Evolutionary conservation across 768 basidiomycete genomes (phyloP), one percentile per base, ranked within the genome.

Genomic region (Russula sp.): DNA sequence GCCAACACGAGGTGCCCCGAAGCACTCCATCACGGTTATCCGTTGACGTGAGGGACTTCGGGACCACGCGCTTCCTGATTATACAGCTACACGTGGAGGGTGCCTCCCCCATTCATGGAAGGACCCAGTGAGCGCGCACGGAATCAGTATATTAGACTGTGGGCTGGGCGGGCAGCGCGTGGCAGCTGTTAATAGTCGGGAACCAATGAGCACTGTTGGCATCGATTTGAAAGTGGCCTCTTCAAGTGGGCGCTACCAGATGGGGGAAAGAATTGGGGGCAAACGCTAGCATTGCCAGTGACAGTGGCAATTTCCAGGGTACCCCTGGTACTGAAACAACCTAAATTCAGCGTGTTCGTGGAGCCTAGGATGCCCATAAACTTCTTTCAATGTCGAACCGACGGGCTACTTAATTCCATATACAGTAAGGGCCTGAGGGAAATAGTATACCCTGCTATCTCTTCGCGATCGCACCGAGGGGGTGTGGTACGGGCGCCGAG

Each of bases 221-320:
- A 8, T 10, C 7, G 11, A 25, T 46, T 46, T 14, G 46, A 16
- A 14, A 18, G 32, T 9, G 42, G 16, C 56, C 34, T 35, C 46
- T 10, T 18, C 46, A 36, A 38, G 38, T 34, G 11, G 14, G 38
- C 32, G 38, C 14, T 18, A n/a, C 34, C 42, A 2, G 79, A 56
- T 35, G 55, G 55, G 32, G 43, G 16, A 36, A 54, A 46, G 34
- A 29, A 41, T 13, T 29, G 1, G 11, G 5, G 10, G 16, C 3
- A 49, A 11, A 34, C 16, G 29, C 48, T 29, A 8, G 48, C 3
- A 5, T 32, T 29, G 36, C 13, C 36, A 38, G 36, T 38, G 32
- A 29, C 29, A 34, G 32, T 7, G 1, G 46, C 0, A 8, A 25
- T 14, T 16, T 25, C 25, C 22, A 22, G 10, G 29, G 25, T 47